Evolutionary conservation across 1,139 yeast species (phyloP), one percentile per base, ranked within the genome.

Genomic region (Starmera stellimalicola): DNA sequence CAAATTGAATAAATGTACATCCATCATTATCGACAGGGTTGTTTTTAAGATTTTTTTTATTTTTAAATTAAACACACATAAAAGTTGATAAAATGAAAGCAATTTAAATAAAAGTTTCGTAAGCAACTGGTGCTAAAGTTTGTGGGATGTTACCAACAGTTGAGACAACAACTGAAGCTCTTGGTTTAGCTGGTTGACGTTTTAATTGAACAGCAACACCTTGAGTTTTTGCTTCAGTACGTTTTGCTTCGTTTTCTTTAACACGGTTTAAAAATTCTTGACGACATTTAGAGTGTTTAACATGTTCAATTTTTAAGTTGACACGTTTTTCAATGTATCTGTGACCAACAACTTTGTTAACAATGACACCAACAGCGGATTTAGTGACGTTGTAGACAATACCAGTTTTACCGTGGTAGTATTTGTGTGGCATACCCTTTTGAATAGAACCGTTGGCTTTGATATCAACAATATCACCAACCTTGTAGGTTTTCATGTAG

Each of bases 351-450:
- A 88, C 78, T 81, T 91, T 91, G 93, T 91, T 82, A 65, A 91
- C 70, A 63, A 91, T 84, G 57, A 91, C 94, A 79, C 98, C 98
- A 53, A 91, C 97, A 49, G 98, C 75, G 47, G 95, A 72, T 78
- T 84, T 91, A 80, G 98, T 91, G 55, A 91, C 93, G 79, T 91
- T 91, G 94, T 78, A 91, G 52, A 91, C 80, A 56, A 88, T 85
- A 80, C 98, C 98, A 54, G 98, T 91, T 82, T 87, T 91, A 73
- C 98, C 98, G 77, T 88, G 96, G 95, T 91, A 91, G 82, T 77
- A 88, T 77, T 91, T 91, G 87, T 85, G 95, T 68, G 98, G 98
- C 96, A 91, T 87, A 83, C 98, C 97, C 80, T 88, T 87, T 70
- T 91, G 97, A 75, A 88, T 77, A 56, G 98, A 77, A 77, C 95